Conservation (phyloP, 768 basidiomycete genomes). For the Tulasnella sp. region DNA sequence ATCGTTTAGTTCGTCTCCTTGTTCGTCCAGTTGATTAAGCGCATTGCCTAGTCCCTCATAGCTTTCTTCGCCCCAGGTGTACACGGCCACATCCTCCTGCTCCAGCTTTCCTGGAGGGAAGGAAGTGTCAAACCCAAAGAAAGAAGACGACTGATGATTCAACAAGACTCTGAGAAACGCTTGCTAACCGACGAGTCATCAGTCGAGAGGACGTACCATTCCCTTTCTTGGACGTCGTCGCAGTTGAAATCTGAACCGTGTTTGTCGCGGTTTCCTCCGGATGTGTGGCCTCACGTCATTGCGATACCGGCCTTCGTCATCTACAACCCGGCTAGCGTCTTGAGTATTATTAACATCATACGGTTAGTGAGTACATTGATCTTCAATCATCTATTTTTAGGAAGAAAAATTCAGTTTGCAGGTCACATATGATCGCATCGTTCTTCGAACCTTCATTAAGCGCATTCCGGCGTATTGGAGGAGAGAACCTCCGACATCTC, state of each 20-base stretch:
- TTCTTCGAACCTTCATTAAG: too few species aligned
- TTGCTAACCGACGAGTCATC: neutral
- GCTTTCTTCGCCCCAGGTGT: constrained; percentile 85
- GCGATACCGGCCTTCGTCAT: neutral
- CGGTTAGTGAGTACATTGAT: too few species aligned
- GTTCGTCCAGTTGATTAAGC: constrained; percentile 65
- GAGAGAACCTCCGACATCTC: too few species aligned
- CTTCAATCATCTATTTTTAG: too few species aligned
- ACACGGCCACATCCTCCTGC: constrained; percentile 79
- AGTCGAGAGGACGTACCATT: neutral
- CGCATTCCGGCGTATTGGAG: too few species aligned
- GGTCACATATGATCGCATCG: too few species aligned
- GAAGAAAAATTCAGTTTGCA: too few species aligned
- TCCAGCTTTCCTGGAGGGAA: constrained; percentile 55
- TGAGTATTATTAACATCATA: neutral
- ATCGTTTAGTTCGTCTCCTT: constrained; percentile 88
- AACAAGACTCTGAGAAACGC: neutral
- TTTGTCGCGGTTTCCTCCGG: neutral
- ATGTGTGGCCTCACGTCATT: neutral
- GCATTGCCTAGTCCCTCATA: constrained; percentile 86
- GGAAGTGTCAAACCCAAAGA: constrained; percentile 63
- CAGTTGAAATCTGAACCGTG: constrained; percentile 1
- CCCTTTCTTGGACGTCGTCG: neutral
- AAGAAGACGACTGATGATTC: constrained; percentile 37
- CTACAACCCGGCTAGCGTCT: neutral